Evolutionary conservation across 2,329 filamentous ascomycete genomes (phyloP), one percentile per base, ranked within the genome.

Genomic region (Ceratocystis eucalypticola): DNA sequence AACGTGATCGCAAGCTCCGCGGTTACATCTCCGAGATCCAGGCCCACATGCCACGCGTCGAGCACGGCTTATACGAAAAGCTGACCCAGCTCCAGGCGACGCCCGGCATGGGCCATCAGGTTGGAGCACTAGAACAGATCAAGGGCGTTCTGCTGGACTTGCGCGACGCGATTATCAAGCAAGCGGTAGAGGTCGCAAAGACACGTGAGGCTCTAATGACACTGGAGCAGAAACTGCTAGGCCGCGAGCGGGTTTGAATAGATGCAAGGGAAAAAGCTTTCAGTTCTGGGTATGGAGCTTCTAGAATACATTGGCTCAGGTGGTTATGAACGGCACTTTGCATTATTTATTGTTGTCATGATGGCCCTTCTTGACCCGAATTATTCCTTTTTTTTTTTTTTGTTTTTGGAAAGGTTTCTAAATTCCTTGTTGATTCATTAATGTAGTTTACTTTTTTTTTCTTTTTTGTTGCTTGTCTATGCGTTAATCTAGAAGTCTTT

Each of bases 31-130:
- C 72, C 62, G 77, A 78, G 70, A 79, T 79, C 53, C 77, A 79
- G 70, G 75, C 77, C 45, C 77, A 79, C 70, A 78, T 79, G 77
- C 77, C 77, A 2, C 76, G 77, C 33, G 77, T 79, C 1, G 77
- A 79, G 71, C 77, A 78, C 64, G 77, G 77, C 0, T 72, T 79
- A 17, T 79, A 79, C 67, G 77, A 72, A 53, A 71, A 72, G 68
- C 68, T 72, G 25, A 71, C 70, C 25, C 67, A 70, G 64, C 69
- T 72, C 17, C 71, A 72, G 66, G 68, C 68, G 62, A 67, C 69
- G 28, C 67, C 67, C 17, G 67, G 67, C 22, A 70, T 69, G 69
- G 65, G 66, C n/a, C 64, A 63, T 15, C 67, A 67, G 37, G 65
- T 48, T 12, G 63, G 62, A 8, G 65, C 65, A 20, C 65, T 70